A percentile compares a stretch with the other conserved stretches of the same genome.
Conservation (phyloP, 257 asterid species). For the Nicotiana otophora region DNA sequence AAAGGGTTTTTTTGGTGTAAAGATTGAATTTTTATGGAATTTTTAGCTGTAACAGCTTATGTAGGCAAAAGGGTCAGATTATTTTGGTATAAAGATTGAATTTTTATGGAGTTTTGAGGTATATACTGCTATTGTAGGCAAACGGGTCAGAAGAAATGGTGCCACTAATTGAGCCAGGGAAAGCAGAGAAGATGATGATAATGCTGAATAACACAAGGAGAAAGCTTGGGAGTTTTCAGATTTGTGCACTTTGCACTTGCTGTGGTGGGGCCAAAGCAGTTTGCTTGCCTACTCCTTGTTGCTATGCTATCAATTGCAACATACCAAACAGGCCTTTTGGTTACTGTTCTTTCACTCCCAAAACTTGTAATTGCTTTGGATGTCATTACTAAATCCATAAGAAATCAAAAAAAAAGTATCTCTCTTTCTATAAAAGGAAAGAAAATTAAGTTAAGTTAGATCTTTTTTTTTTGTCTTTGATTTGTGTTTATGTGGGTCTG, state of each 20-base stretch:
- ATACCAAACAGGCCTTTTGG: slow-evolving; percentile 93
- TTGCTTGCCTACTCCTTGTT: slow-evolving; percentile 74
- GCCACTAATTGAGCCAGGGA: slow-evolving; percentile 53
- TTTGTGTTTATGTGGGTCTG: slow-evolving; percentile 31
- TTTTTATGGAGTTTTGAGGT: background rate
- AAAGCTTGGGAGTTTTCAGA: slow-evolving; percentile 63
- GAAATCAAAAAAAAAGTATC: slow-evolving; percentile 6
- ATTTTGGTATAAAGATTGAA: background rate
- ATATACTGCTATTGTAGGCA: background rate
- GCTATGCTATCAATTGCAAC: slow-evolving; percentile 85
- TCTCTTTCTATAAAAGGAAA: slow-evolving; percentile 13
- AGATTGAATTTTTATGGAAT: no score
- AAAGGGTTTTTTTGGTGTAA: no score
- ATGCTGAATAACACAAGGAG: slow-evolving; percentile 61
- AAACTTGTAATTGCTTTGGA: slow-evolving; percentile 71
- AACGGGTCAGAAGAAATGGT: slow-evolving; percentile 25
- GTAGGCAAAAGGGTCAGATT: background rate
- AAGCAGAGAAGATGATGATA: slow-evolving; percentile 38
- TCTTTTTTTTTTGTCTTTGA: slow-evolving; percentile 7
- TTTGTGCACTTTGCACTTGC: slow-evolving; percentile 78
- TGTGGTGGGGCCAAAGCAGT: slow-evolving; percentile 51
- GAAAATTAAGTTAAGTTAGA: background rate
- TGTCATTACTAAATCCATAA: slow-evolving; percentile 44
- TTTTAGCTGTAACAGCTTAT: background rate
- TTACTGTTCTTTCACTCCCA: slow-evolving; percentile 77